phyloP scores from a whole-genome alignment of 768 basidiomycete genomes.

The Pleurotus citrinopileatus region DNA sequence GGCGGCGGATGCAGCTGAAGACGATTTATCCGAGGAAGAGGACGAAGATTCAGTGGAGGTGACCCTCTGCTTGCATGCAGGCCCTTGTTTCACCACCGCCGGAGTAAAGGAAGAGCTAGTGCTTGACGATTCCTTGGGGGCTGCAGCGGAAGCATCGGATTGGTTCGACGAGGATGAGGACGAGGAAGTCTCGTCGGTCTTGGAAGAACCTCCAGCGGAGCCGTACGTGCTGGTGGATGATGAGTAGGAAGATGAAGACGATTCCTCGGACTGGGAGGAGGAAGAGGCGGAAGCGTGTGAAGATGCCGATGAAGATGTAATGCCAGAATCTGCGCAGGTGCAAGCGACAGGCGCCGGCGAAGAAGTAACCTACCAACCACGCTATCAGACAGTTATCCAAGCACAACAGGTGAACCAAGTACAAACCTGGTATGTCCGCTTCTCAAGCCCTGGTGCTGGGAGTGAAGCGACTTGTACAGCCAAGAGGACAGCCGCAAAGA shows the following conservation, averaged over 20 bases:
- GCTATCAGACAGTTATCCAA: neutral
- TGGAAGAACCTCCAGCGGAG: neutral
- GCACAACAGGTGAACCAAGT: neutral
- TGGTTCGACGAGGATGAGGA: constrained; percentile 1
- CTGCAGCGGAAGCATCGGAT: neutral
- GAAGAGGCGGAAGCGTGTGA: neutral
- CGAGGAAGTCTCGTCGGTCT: neutral
- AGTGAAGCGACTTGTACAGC: neutral
- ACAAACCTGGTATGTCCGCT: constrained; percentile 7
- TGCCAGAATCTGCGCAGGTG: neutral
- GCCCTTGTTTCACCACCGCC: neutral
- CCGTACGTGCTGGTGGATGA: neutral
- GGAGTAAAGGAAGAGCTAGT: no score
- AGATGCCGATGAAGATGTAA: neutral
- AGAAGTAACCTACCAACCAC: neutral
- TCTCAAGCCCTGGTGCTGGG: constrained; percentile 1
- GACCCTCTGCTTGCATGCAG: constrained; percentile 1
- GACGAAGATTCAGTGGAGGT: neutral
- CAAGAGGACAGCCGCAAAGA: neutral
- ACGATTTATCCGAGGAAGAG: neutral
- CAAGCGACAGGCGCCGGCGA: neutral
- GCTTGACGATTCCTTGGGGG: neutral
- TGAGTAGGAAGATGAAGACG: neutral
- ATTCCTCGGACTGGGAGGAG: neutral
- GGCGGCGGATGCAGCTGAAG: neutral